Base-by-base conservation (phyloP, 495 filamentous ascomycete genomes). In the Hypoxylon fuscum region DNA sequence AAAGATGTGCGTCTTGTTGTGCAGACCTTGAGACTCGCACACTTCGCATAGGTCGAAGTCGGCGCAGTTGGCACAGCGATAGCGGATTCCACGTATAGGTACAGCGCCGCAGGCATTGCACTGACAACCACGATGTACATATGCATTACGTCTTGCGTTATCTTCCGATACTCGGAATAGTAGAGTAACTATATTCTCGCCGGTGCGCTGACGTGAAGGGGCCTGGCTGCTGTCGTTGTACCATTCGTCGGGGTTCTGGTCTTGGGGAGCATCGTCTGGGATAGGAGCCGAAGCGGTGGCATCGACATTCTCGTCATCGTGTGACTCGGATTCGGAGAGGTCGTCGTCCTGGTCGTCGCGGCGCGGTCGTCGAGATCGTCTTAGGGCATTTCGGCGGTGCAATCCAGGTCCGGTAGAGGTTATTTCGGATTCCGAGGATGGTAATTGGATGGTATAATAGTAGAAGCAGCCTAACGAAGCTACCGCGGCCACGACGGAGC, bases 1-100 rank as follows among this genome's bases (percentile, higher is more conserved):
- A 79, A 98, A 97, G 38, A 98, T 79, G 76, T 98, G 95, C 0
- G 93, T 96, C 75, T 94, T 96, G 59, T 83, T 86, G 71, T 99
- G 96, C 0, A 92, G 79, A 48, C 90, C 86, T 71, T 90, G 86
- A 3, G 90, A 86, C 75, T 97, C 93, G 70, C 93, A 97, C 7
- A 85, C 87, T 72, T 96, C 91, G 75, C 91, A 97, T 14, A 94
- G 85, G 71, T 97, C 93, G 58, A 90, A 97, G 69, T 97, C 93
- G 56, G 87, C 83, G 68, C 93, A 97, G 75, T 97, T 97, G 50
- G 90, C 86, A 71, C 93, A 97, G 55, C 91, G 86, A 74, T 96
- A 96, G 69, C 94, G 83, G 55, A 95, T 91, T 1, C 95, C 95
- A 40, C 91, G 88, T 40, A 98, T 97, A 6, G 95, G 95, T 54